Percentiles rank a stretch among this genome's conserved stretches.
Conservation (phyloP, 106 monocot genomes). For the Hemerocallis citrina region DNA sequence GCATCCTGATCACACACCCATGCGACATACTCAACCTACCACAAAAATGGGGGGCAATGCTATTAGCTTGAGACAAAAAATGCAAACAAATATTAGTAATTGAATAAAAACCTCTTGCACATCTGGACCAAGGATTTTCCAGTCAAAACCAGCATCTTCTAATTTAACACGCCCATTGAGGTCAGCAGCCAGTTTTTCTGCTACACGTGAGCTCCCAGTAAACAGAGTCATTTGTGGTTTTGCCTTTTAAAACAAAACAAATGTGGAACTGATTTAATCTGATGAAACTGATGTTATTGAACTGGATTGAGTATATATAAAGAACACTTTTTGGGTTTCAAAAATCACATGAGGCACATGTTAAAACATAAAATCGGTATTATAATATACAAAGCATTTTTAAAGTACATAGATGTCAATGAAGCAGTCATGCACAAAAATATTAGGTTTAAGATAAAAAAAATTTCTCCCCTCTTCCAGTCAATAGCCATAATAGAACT, state of each 20-base stretch:
- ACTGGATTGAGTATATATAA: neutral
- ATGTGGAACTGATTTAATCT: neutral
- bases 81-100: neutral
- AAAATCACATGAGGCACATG: neutral
- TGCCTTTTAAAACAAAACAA: slow-evolving; percentile 26
- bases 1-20: slow-evolving; percentile 99
- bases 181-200: slow-evolving; percentile 71
- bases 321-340: neutral
- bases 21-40: slow-evolving; percentile 89
- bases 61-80: neutral
- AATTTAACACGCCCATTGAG: slow-evolving; percentile 73
- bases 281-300: neutral
- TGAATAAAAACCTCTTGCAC: slow-evolving; percentile 62
- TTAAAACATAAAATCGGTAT: no score
- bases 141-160: slow-evolving; percentile 96
- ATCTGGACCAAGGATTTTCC: slow-evolving; percentile 97
- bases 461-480: no score
- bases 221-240: slow-evolving; percentile 83
- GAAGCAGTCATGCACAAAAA: neutral
- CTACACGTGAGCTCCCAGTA: slow-evolving; percentile 85
- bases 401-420: neutral
- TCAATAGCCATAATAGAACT: no score
- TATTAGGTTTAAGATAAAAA: neutral
- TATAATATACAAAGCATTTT: neutral
- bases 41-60: neutral